A percentile compares a stretch with the other conserved stretches of the same genome.
Evolutionary conservation across 2,329 filamentous ascomycete genomes (phyloP).

Genomic region (Colletotrichum tropicicola): DNA sequence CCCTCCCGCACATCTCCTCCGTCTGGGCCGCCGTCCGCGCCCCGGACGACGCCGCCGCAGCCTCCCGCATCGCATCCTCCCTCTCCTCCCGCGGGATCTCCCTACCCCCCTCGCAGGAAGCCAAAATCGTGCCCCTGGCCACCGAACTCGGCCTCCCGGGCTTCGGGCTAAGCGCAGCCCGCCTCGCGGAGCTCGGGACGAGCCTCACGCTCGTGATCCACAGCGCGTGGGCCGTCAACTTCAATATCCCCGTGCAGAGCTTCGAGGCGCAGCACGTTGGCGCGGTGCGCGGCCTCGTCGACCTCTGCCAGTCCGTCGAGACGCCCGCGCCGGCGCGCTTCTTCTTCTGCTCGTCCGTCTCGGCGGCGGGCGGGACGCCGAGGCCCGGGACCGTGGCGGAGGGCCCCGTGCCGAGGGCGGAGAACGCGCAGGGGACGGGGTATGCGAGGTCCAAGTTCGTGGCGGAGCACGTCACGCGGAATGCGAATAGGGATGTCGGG

Average conservation of each 20-base stretch:
- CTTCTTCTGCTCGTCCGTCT: conserved; percentile 19
- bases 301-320: conserved; percentile 44
- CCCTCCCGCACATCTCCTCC: conserved; percentile 62
- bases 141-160: conserved; percentile 48
- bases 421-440: conserved; percentile 55
- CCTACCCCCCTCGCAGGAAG: conserved; percentile 28
- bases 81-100: conserved; percentile 41
- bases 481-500: background rate
- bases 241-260: conserved; percentile 28
- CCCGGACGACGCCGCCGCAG: conserved; percentile 40
- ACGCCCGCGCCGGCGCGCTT: conserved; percentile 5
- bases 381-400: background rate
- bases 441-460: conserved; percentile 59
- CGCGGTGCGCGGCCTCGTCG: conserved; percentile 36
- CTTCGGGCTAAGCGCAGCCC: conserved; percentile 46
- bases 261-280: conserved; percentile 38
- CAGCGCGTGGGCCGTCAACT: conserved; percentile 34
- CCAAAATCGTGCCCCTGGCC: conserved; percentile 47
- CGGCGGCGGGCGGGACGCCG: background rate
- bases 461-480: conserved; percentile 51
- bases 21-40: conserved; percentile 61
- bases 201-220: conserved; percentile 37
- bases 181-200: conserved; percentile 36
- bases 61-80: conserved; percentile 38
- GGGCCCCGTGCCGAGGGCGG: conserved; percentile 33